Evolutionary conservation across 257 asterid genomes (phyloP).

Genomic region (Solanum appendiculatum): DNA sequence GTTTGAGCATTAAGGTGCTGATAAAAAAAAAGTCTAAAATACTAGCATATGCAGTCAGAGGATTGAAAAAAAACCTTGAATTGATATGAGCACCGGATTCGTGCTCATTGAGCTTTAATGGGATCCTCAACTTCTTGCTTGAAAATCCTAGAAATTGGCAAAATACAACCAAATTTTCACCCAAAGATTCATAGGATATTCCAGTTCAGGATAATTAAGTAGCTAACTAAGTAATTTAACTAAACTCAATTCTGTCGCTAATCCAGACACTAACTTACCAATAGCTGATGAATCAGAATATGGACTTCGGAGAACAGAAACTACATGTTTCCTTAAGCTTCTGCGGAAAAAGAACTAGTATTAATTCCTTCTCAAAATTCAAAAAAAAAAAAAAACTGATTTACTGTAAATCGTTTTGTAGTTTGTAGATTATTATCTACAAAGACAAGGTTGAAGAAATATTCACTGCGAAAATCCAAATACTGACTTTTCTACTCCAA

Average conservation of each 20-base stretch:
- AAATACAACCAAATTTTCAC: conserved; percentile 1
- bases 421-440: too few relatives aligned
- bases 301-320: conserved; percentile 42
- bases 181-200: neutral
- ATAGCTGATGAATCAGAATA: conserved; percentile 37
- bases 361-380: neutral
- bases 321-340: conserved; percentile 20
- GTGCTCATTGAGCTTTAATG: conserved; percentile 34
- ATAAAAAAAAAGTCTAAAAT: neutral
- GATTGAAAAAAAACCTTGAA: conserved; percentile 37
- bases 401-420: too few relatives aligned
- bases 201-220: neutral
- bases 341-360: conserved; percentile 17
- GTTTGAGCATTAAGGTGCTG: neutral
- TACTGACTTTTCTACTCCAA: neutral
- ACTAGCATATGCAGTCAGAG: neutral
- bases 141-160: conserved; percentile 48
- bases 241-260: neutral
- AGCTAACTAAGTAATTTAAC: neutral
- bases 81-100: conserved; percentile 15
- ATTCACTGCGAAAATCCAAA: neutral
- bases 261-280: conserved; percentile 20
- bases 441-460: too few relatives aligned
- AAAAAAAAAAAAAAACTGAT: too few relatives aligned
- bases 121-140: conserved; percentile 23